These are phyloP conservation scores for Sporodiniella umbellata DNA, from an alignment of 371 early-diverging fungal species.

Conservation along the genomic window DNA sequence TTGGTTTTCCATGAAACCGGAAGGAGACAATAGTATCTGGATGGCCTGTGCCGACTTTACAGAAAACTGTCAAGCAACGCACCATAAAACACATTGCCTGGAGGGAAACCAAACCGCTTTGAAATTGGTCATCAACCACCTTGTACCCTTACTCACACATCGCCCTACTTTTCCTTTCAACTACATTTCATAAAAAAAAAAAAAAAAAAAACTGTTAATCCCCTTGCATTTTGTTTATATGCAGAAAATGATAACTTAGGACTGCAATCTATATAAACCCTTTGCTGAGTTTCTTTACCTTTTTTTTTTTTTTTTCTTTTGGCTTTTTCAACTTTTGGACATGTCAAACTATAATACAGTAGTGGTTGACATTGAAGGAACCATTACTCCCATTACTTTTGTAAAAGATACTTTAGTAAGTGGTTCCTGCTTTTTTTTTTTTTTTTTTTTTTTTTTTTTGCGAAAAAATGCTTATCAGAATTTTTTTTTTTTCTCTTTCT, in stretches of 20 bases:
- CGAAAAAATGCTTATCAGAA: not conserved
- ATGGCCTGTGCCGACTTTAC: constrained; percentile 38
- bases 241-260: no score
- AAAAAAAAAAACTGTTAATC: no score
- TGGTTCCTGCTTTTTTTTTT: no score
- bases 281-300: no score
- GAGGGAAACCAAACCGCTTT: constrained; percentile 16
- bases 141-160: not conserved
- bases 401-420: constrained; percentile 81
- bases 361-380: constrained; percentile 91
- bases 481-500: not conserved
- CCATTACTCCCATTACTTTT: constrained; percentile 95
- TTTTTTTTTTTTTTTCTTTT: not conserved
- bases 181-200: no score
- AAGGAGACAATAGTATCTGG: constrained; percentile 26
- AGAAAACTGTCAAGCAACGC: constrained; percentile 32
- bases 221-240: no score
- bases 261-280: no score
- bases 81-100: constrained; percentile 6
- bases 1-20: constrained; percentile 28
- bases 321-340: not conserved
- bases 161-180: no score
- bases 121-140: not conserved
- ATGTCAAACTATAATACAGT: constrained; percentile 49
- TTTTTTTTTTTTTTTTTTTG: no score